A percentile compares a stretch with the other conserved stretches of the same genome.
Conservation (phyloP, 2,329 filamentous ascomycete genomes). For the Cryphonectria parasitica region DNA sequence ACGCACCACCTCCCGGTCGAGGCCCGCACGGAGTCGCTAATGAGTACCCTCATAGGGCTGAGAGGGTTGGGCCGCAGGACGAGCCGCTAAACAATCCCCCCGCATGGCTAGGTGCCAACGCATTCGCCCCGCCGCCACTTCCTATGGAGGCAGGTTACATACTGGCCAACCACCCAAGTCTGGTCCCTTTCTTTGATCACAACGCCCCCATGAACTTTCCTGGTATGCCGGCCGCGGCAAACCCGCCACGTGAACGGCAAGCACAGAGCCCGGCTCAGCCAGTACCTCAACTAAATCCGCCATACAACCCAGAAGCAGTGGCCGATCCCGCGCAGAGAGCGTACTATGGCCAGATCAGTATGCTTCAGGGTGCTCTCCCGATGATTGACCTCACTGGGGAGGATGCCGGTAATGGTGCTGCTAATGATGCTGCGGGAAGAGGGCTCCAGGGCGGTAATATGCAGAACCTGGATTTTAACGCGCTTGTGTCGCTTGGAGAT, state of each 20-base stretch:
- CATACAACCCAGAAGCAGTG: not conserved
- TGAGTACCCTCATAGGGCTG: conserved; percentile 12
- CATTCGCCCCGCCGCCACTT: not conserved
- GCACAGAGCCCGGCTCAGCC: not conserved
- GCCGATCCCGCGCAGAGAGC: not conserved
- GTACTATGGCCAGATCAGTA: not conserved
- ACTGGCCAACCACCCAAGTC: not conserved
- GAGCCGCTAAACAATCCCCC: conserved; percentile 1
- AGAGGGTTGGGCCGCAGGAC: not conserved
- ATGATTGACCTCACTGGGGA: not conserved
- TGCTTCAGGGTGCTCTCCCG: not conserved
- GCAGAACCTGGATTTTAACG: not conserved
- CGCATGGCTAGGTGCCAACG: not conserved
- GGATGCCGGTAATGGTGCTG: not conserved
- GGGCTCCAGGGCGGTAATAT: not conserved
- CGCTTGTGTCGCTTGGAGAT: not conserved
- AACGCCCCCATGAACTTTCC: not conserved
- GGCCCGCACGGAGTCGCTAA: conserved; percentile 21
- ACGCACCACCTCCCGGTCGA: conserved; percentile 15
- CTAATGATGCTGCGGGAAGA: not conserved
- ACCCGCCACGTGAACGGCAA: not conserved
- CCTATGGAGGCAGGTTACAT: not conserved
- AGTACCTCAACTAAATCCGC: not conserved
- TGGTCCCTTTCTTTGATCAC: not conserved
- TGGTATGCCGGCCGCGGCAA: too few species aligned